phyloP scores from a whole-genome alignment of 257 asterid species.

The Gentiana dahurica region DNA sequence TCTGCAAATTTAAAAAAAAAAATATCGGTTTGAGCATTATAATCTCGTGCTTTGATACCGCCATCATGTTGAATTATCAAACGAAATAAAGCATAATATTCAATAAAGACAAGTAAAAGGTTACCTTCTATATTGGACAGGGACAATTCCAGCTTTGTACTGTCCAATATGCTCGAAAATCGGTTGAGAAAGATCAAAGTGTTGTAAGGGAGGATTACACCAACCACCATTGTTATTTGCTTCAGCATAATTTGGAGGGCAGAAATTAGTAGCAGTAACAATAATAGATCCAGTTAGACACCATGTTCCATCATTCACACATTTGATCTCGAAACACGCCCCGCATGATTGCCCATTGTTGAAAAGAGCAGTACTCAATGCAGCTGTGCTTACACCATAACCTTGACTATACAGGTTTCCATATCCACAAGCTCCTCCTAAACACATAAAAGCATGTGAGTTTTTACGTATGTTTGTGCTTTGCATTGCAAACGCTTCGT shows the following conservation, averaged over 20 bases:
- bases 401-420: conserved; percentile 16
- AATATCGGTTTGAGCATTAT: too few relatives aligned
- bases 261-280: conserved; percentile 35
- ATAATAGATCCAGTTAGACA: conserved; percentile 16
- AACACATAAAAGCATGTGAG: too few relatives aligned
- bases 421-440: conserved; percentile 44
- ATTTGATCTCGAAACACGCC: conserved; percentile 33
- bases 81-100: too few relatives aligned
- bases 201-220: conserved; percentile 31
- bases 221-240: conserved; percentile 16
- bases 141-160: conserved; percentile 28
- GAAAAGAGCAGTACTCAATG: conserved; percentile 34
- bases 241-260: conserved; percentile 29
- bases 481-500: too few relatives aligned
- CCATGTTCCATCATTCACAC: conserved; percentile 11
- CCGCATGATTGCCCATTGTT: conserved; percentile 27
- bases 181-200: conserved; percentile 25
- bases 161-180: conserved; percentile 20
- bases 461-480: too few relatives aligned
- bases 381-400: conserved; percentile 26
- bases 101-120: too few relatives aligned
- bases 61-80: too few relatives aligned
- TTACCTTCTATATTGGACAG: conserved; percentile 8
- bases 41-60: too few relatives aligned
- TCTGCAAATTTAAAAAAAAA: too few relatives aligned